Conservation (phyloP, 78 protist species). For the Chrysochromulina parva region DNA sequence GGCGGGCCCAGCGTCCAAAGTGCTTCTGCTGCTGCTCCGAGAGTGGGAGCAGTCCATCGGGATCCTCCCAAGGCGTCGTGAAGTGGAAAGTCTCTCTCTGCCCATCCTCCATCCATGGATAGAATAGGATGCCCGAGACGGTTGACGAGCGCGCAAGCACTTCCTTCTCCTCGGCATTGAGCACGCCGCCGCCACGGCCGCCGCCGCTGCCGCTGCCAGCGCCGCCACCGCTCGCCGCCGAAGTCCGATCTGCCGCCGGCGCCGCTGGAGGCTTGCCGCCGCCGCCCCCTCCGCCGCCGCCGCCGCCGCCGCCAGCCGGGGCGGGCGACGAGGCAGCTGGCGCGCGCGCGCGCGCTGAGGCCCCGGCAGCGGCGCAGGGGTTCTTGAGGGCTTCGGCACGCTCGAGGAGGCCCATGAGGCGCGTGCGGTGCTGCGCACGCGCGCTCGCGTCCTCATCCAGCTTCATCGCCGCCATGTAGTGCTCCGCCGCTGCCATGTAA, state of each 20-base stretch:
- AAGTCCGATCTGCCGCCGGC: not conserved
- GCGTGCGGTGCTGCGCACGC: not conserved
- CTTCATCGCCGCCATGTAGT: not conserved
- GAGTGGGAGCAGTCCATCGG: constrained; percentile 21
- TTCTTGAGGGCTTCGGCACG: constrained; percentile 21
- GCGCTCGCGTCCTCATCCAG: not conserved
- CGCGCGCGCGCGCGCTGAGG: not conserved
- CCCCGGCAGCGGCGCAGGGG: not conserved
- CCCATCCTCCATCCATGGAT: not conserved
- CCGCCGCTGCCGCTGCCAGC: not conserved
- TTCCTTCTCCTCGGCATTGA: not conserved
- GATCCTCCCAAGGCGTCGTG: not conserved
- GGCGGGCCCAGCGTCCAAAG: not conserved
- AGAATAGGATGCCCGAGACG: not conserved
- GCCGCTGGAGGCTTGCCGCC: not conserved
- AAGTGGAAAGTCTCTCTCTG: not conserved
- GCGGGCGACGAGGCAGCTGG: not conserved
- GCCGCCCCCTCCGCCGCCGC: not conserved
- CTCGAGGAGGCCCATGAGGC: not conserved
- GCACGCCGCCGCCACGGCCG: not conserved
- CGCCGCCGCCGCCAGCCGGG: not conserved
- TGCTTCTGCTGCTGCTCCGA: not conserved
- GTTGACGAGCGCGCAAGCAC: not conserved
- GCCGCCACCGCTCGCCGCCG: not conserved
- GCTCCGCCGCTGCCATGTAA: constrained; percentile 7